Evolutionary conservation across 345 rosid genomes (phyloP), one percentile per base, ranked within the genome.

Genomic region (Eutrema yunnanense): DNA sequence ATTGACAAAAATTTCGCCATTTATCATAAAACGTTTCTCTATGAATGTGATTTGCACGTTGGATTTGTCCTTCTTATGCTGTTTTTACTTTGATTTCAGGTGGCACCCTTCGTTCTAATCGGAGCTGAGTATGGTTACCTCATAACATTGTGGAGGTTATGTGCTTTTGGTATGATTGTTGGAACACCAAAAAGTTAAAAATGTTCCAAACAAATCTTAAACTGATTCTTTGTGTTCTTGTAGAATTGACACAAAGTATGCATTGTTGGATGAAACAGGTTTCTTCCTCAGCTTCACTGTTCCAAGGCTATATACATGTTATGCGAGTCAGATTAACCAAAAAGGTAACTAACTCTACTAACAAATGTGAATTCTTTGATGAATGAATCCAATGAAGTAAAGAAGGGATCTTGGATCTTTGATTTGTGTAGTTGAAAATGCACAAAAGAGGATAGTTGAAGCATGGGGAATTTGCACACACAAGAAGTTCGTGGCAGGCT

Each of bases 61-160:
- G 42, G 27, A 27, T 12, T 14, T 75, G 6, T 27, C 50, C 63
- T 11, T 59, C 40, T 55, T 27, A 27, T 32, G 46, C 6, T 75
- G 27, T 26, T 7, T 69, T 12, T 12, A 36, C 71, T 62, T 53
- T 77, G 69, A 58, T 62, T 57, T 63, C 81, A 94, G 97, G 96
- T 91, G 10, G 85, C 84, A 67, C 97, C 99, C 7, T 82, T 88
- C 72, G 83, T 88, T 64, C 82, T 95, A 62, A 84, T 95, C 9
- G 99, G 97, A 76, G 88, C 99, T 32, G 96, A 92, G 79, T 87
- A 84, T 68, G 99, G 97, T 62, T 87, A 86, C 79, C 84, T 89
- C 51, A 59, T 95, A 59, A 89, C 97, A 65, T 62, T 88, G 30
- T 33, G 99, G 82, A 88, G 99, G 79, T 76, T 92, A 59, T 88